A percentile compares a stretch with the other conserved stretches of the same genome.
Evolutionary conservation across 805 yeast species (phyloP).

Genomic region (Lipomyces starkeyi): DNA sequence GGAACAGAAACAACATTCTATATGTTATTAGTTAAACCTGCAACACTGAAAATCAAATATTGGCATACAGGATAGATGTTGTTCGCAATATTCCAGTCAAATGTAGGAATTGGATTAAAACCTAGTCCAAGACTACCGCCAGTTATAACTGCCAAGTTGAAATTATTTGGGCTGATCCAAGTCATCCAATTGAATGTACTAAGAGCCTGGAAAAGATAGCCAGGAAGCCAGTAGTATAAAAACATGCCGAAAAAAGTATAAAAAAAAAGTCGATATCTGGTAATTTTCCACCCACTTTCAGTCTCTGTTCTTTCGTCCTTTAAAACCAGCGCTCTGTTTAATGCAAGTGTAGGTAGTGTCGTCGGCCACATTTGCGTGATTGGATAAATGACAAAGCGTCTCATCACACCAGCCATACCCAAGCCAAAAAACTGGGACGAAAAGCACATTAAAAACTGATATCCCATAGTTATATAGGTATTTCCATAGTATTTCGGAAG

Average conservation of each 20-base stretch:
- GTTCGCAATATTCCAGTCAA: conserved; percentile 65
- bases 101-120: conserved; percentile 45
- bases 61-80: conserved; percentile 32
- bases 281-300: conserved; percentile 61
- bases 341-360: conserved; percentile 38
- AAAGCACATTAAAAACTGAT: conserved; percentile 58
- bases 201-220: conserved; percentile 61
- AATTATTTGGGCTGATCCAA: conserved; percentile 65
- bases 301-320: conserved; percentile 51
- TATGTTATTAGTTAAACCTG: conserved; percentile 41
- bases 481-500: neutral
- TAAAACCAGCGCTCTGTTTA: conserved; percentile 47
- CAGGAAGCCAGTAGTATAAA: conserved; percentile 65
- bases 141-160: conserved; percentile 65
- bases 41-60: too few relatives aligned
- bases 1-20: conserved; percentile 45
- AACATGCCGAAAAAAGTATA: conserved; percentile 50
- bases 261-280: conserved; percentile 57
- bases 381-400: conserved; percentile 61
- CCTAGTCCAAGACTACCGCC: conserved; percentile 66
- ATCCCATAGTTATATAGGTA: conserved; percentile 50
- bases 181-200: conserved; percentile 63
- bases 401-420: conserved; percentile 68
- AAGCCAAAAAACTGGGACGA: conserved; percentile 69
- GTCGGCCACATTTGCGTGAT: conserved; percentile 67